phyloP scores from a whole-genome alignment of 2,329 filamentous ascomycete genomes.

The Emmonsiellopsis sp. region DNA sequence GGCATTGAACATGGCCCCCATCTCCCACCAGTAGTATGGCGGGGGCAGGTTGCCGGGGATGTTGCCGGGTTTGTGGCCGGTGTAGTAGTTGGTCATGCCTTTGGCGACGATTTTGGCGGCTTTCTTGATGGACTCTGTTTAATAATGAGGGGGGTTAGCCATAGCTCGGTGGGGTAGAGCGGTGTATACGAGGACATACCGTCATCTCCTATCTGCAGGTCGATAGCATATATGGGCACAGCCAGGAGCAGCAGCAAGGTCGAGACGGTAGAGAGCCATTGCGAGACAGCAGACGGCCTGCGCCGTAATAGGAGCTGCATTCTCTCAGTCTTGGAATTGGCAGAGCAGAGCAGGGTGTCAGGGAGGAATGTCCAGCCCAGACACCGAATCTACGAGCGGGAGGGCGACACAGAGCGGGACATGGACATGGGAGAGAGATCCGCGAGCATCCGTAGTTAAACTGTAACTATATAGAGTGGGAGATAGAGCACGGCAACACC shows the following conservation, averaged over 20 bases:
- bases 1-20: slow-evolving; percentile 34
- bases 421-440: too few relatives aligned
- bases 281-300: not conserved
- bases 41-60: slow-evolving; percentile 23
- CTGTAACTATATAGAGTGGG: too few relatives aligned
- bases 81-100: slow-evolving; percentile 27
- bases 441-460: too few relatives aligned
- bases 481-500: too few relatives aligned
- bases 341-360: too few relatives aligned
- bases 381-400: too few relatives aligned
- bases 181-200: slow-evolving; percentile 5
- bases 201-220: slow-evolving; percentile 8
- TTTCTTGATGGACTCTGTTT: slow-evolving; percentile 24
- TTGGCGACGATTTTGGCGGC: slow-evolving; percentile 23
- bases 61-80: slow-evolving; percentile 22
- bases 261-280: not conserved
- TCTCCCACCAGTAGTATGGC: slow-evolving; percentile 33
- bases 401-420: too few relatives aligned
- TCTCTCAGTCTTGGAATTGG: not conserved
- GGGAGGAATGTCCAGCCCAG: too few relatives aligned
- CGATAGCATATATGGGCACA: slow-evolving; percentile 3
- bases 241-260: not conserved
- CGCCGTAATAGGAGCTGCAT: not conserved
- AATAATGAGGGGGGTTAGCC: not conserved
- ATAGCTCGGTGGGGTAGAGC: not conserved